Conservation (phyloP, 345 rosid genomes). For the Jatropha curcas region DNA sequence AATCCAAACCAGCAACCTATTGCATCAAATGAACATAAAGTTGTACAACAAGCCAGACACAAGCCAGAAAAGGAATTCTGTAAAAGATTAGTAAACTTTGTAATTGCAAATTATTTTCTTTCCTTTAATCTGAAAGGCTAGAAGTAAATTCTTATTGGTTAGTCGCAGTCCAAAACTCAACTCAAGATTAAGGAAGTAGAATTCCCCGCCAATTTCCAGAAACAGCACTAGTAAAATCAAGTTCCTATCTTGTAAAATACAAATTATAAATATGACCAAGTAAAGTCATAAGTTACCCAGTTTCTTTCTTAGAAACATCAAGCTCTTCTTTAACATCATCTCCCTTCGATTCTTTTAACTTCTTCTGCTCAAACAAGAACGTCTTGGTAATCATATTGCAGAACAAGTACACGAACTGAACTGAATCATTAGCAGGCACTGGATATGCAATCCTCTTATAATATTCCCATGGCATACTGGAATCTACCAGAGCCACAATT, state of each 20-base stretch:
- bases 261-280: neutral
- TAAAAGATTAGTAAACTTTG: neutral
- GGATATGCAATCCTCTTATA: constrained; percentile 82
- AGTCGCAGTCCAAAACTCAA: neutral
- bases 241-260: neutral
- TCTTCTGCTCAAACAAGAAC: constrained; percentile 74
- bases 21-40: neutral
- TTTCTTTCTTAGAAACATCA: constrained; percentile 19
- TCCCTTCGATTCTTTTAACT: constrained; percentile 24
- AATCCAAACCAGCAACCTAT: neutral
- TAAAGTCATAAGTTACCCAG: constrained; percentile 6
- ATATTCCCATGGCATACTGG: constrained; percentile 76
- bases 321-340: constrained; percentile 23
- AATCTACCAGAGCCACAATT: constrained; percentile 81
- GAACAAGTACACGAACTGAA: constrained; percentile 88
- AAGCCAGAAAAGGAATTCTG: neutral
- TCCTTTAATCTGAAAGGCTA: neutral
- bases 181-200: neutral
- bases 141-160: too few species aligned
- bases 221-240: neutral
- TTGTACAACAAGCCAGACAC: neutral
- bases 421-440: constrained; percentile 88
- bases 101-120: neutral
- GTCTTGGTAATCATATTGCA: constrained; percentile 94
- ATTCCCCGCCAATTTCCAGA: neutral